Evolutionary conservation across 2,329 filamentous ascomycete species (phyloP).

Genomic region (Arthroderma sp.): DNA sequence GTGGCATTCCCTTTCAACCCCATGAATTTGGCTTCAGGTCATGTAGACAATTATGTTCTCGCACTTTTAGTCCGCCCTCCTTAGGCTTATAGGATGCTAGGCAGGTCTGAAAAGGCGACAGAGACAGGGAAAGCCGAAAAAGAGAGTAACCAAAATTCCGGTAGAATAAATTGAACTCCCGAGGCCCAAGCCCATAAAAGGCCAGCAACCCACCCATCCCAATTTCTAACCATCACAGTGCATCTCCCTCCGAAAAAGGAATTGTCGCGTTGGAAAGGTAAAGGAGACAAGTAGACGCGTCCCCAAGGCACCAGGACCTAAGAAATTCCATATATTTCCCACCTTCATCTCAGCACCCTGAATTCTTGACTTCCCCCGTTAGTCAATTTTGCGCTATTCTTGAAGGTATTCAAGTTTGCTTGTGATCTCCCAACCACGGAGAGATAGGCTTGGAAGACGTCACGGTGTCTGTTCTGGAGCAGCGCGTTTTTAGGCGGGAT

Average conservation of each 20-base stretch:
- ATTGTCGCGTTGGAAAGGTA: slow-evolving; percentile 4
- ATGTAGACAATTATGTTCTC: slow-evolving; percentile 29
- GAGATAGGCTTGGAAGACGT: slow-evolving; percentile 34
- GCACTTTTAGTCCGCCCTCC: slow-evolving; percentile 45
- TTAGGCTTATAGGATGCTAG: slow-evolving; percentile 33
- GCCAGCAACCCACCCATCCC: slow-evolving; percentile 11
- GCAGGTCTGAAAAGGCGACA: slow-evolving; percentile 44
- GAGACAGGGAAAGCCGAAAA: slow-evolving; percentile 20
- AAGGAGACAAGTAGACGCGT: background rate
- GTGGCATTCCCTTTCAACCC: background rate
- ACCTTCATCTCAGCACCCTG: slow-evolving; percentile 1
- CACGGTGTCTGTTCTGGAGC: slow-evolving; percentile 38
- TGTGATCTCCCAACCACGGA: slow-evolving; percentile 40
- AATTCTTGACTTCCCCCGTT: slow-evolving; percentile 1
- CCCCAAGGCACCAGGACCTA: slow-evolving; percentile 2
- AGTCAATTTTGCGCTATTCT: slow-evolving; percentile 38
- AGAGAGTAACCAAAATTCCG: background rate
- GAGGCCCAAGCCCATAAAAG: background rate
- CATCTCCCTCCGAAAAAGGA: slow-evolving; percentile 2
- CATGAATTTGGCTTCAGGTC: background rate
- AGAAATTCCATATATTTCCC: background rate
- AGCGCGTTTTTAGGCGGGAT: slow-evolving; percentile 25
- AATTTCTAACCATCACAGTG: slow-evolving; percentile 14
- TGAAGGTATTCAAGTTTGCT: slow-evolving; percentile 22
- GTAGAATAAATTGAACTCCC: too few relatives aligned